Evolutionary conservation across 163 green algal genomes (phyloP).

Genomic region (Scenedesmus sp.): DNA sequence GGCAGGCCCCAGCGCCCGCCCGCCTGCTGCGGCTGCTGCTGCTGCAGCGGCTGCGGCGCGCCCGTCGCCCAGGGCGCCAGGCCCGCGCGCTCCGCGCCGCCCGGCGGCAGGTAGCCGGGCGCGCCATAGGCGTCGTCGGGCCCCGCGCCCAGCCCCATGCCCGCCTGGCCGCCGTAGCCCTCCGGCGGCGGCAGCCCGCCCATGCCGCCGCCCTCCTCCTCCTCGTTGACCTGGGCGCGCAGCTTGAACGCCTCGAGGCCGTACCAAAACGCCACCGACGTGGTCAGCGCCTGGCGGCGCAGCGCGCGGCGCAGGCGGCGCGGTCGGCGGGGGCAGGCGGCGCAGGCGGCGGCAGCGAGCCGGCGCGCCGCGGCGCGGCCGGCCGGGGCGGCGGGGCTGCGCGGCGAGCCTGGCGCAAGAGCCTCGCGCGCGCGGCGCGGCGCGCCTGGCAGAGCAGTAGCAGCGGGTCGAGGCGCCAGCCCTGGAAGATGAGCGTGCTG

Average conservation of each 20-base stretch:
- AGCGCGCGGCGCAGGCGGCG: neutral
- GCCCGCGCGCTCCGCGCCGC: neutral
- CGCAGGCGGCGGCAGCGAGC: too few species aligned
- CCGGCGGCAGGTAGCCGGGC: constrained; percentile 35
- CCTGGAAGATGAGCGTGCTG: constrained; percentile 84
- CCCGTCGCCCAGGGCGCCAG: constrained; percentile 13
- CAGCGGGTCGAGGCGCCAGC: constrained; percentile 82
- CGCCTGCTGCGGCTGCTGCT: constrained; percentile 34
- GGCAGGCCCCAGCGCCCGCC: constrained; percentile 20
- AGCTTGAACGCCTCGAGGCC: constrained; percentile 68
- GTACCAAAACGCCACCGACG: constrained; percentile 68
- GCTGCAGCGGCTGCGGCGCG: constrained; percentile 26
- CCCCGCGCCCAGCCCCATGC: neutral
- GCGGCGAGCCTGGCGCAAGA: neutral
- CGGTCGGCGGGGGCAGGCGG: too few species aligned
- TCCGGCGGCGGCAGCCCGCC: constrained; percentile 27
- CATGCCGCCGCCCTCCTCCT: constrained; percentile 23
- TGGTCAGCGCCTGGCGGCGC: constrained; percentile 60
- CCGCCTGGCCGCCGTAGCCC: neutral
- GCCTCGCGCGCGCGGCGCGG: too few species aligned
- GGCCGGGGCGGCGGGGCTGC: too few species aligned
- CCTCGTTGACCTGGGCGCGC: constrained; percentile 47
- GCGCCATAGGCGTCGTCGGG: neutral
- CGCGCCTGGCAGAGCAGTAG: constrained; percentile 78
- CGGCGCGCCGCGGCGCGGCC: too few species aligned